These are phyloP conservation scores for Saitozyma podzolica DNA, from an alignment of 768 basidiomycete genomes.

Conservation along the genomic window DNA sequence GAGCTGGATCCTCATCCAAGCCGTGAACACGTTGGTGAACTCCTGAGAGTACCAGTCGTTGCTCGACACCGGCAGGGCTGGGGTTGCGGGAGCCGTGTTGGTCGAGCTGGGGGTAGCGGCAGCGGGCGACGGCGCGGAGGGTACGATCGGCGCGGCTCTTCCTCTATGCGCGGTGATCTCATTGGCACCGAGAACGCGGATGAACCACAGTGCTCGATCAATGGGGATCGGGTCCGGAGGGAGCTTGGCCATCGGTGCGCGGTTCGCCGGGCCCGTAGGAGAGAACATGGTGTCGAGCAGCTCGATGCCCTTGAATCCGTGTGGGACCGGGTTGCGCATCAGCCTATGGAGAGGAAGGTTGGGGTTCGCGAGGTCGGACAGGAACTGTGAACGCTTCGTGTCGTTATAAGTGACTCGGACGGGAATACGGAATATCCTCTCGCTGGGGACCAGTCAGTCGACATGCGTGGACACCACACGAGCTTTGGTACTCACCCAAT, in stretches of 20 bases:
- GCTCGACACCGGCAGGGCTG: conserved; percentile 25
- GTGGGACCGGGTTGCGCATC: conserved; percentile 37
- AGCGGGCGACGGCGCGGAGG: conserved; percentile 22
- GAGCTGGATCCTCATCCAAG: conserved; percentile 41
- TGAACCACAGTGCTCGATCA: conserved; percentile 48
- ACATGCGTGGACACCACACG: background rate
- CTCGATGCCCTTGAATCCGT: conserved; percentile 48
- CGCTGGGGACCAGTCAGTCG: conserved; percentile 15
- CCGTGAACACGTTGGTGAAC: conserved; percentile 40
- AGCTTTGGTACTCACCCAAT: conserved; percentile 28
- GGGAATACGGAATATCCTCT: conserved; percentile 42
- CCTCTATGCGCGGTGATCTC: conserved; percentile 43
- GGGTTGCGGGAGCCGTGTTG: conserved; percentile 12
- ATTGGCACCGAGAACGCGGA: conserved; percentile 41
- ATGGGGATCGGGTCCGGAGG: conserved; percentile 34
- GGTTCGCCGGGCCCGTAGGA: background rate
- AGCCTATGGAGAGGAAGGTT: conserved; percentile 38
- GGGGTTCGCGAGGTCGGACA: conserved; percentile 44
- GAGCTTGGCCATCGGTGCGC: conserved; percentile 9
- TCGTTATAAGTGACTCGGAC: conserved; percentile 47
- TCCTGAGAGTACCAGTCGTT: conserved; percentile 48
- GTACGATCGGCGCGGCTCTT: conserved; percentile 15
- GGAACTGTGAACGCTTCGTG: conserved; percentile 40
- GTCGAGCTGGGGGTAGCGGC: conserved; percentile 40
- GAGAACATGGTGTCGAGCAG: conserved; percentile 46